These are phyloP conservation scores for Neckera pumila DNA, from an alignment of 225 moss, liverwort and hornwort genomes.

Conservation along the genomic window DNA sequence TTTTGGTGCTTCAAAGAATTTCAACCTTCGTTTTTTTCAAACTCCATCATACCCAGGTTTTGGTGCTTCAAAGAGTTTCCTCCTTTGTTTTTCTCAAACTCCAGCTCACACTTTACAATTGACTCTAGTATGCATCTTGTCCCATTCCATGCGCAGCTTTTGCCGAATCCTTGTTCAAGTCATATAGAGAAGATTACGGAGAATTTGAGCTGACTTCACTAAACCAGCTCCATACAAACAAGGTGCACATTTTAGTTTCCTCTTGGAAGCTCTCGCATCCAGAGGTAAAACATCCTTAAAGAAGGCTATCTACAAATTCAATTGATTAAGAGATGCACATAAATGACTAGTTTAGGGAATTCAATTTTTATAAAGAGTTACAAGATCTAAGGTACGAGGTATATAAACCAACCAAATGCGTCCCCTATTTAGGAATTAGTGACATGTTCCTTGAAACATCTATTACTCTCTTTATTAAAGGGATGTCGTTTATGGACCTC, in stretches of 20 bases:
- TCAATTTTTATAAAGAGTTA: too few relatives aligned
- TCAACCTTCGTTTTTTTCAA: too few relatives aligned
- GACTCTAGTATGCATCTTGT: too few relatives aligned
- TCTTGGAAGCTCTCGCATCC: background rate
- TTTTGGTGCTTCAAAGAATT: too few relatives aligned
- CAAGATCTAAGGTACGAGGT: background rate
- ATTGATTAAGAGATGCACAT: background rate
- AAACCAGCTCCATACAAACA: slow-evolving; percentile 55
- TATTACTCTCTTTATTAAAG: background rate
- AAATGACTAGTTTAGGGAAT: too few relatives aligned
- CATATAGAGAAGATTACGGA: slow-evolving; percentile 74
- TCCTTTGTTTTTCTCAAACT: too few relatives aligned
- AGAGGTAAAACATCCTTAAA: background rate
- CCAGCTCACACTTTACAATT: too few relatives aligned
- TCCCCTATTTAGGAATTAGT: background rate
- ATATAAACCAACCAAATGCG: accelerated
- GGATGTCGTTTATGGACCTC: background rate
- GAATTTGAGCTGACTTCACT: slow-evolving; percentile 80
- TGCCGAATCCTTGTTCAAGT: slow-evolving; percentile 75
- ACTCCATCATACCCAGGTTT: too few relatives aligned
- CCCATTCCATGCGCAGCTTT: slow-evolving; percentile 25
- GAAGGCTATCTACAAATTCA: background rate
- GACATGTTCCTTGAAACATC: background rate
- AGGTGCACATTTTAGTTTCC: slow-evolving; percentile 42
- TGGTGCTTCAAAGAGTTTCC: too few relatives aligned